Conservation (phyloP, 2,329 filamentous ascomycete genomes). For the Penicillium capsulatum region DNA sequence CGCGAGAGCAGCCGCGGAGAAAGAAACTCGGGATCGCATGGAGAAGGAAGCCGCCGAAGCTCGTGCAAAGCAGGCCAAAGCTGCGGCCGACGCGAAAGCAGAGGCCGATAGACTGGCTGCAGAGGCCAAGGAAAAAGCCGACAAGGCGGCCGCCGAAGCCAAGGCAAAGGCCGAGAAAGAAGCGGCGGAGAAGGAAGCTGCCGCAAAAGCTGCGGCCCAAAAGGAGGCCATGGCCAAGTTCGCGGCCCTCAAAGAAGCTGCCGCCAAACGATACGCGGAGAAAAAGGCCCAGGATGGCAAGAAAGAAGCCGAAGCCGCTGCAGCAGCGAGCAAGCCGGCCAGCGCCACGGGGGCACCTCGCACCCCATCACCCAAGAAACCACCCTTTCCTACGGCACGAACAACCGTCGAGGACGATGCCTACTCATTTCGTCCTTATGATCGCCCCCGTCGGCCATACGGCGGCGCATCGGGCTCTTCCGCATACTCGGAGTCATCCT, state of each 20-base stretch:
- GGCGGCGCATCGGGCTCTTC: conserved; percentile 63
- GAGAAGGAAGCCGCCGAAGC: conserved; percentile 25
- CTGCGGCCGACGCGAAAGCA: conserved; percentile 23
- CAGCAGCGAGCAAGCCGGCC: conserved; percentile 32
- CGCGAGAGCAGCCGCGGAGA: conserved; percentile 30
- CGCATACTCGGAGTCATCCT: conserved; percentile 77
- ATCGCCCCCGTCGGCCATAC: conserved; percentile 60
- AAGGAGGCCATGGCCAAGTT: conserved; percentile 39
- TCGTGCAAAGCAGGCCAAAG: conserved; percentile 17
- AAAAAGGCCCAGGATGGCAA: conserved; percentile 35
- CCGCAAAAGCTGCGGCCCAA: conserved; percentile 35
- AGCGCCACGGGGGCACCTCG: conserved; percentile 31
- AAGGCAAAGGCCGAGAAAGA: conserved; percentile 35
- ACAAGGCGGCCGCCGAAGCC: conserved; percentile 31
- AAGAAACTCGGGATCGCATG: conserved; percentile 34
- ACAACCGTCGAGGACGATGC: conserved; percentile 56
- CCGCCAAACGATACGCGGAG: conserved; percentile 37
- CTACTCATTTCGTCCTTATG: conserved; percentile 74
- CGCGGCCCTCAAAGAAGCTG: conserved; percentile 38
- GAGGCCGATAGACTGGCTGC: conserved; percentile 13
- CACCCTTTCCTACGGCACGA: conserved; percentile 34
- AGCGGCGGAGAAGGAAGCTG: conserved; percentile 65
- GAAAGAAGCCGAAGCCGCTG: conserved; percentile 24
- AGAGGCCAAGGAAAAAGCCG: conserved; percentile 30
- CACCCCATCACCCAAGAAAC: conserved; percentile 41